Evolutionary conservation across 2,329 filamentous ascomycete species (phyloP).

Genomic region (Exophiala lecanii-corni): DNA sequence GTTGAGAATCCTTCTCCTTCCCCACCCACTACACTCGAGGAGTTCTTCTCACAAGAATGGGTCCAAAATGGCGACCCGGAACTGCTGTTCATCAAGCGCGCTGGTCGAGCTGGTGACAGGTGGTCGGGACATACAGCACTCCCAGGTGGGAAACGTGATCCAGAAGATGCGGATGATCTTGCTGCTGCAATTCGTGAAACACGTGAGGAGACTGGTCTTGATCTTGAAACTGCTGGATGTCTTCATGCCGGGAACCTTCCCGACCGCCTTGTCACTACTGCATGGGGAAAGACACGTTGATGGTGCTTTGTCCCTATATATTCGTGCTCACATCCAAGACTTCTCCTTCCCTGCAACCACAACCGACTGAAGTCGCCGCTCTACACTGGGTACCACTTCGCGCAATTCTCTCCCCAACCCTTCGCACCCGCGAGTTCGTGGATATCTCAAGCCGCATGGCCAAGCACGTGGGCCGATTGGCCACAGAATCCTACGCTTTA

Average conservation of each 20-base stretch:
- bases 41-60: conserved; percentile 62
- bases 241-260: conserved; percentile 58
- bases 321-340: conserved; percentile 57
- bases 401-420: conserved; percentile 54
- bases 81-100: conserved; percentile 66
- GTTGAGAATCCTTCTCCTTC: conserved; percentile 21
- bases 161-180: conserved; percentile 58
- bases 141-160: conserved; percentile 63
- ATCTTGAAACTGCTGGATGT: conserved; percentile 47
- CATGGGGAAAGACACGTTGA: conserved; percentile 63
- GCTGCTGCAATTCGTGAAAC: conserved; percentile 61
- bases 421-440: conserved; percentile 59
- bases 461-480: conserved; percentile 52
- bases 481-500: conserved; percentile 50
- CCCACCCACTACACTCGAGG: conserved; percentile 36
- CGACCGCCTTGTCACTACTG: conserved; percentile 61
- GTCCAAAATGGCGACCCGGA: conserved; percentile 62
- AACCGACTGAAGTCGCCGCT: conserved; percentile 64
- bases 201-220: conserved; percentile 61
- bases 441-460: conserved; percentile 60
- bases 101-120: conserved; percentile 59
- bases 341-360: conserved; percentile 56
- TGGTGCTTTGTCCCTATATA: conserved; percentile 66
- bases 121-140: conserved; percentile 68
- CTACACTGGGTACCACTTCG: conserved; percentile 65